Evolutionary conservation across 352 stramenopile species (phyloP).

Genomic region (Pythium rishiriense): DNA sequence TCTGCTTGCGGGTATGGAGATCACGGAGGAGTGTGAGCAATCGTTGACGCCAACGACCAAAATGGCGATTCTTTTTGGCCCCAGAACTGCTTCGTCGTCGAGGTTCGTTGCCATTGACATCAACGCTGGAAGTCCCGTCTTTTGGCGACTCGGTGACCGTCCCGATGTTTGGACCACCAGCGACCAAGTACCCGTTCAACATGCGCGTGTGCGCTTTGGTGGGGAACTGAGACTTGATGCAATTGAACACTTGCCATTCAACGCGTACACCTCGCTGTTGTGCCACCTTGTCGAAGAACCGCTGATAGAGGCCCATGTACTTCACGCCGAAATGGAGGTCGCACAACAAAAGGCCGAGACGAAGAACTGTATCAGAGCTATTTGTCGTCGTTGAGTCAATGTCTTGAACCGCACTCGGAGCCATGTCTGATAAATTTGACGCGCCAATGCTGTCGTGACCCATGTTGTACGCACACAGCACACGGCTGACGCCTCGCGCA

Average conservation of each 20-base stretch:
- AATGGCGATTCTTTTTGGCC: constrained; percentile 24
- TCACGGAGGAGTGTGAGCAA: constrained; percentile 31
- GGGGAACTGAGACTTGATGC: constrained; percentile 38
- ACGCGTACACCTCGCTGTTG: constrained; percentile 26
- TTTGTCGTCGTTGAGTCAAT: not conserved
- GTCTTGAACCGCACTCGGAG: not conserved
- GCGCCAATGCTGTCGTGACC: not conserved
- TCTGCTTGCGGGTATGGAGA: constrained; percentile 29
- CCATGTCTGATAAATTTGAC: not conserved
- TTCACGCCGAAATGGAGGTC: constrained; percentile 42
- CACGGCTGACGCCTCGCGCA: constrained; percentile 32
- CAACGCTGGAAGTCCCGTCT: not conserved
- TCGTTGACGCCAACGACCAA: constrained; percentile 19
- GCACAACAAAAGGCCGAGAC: constrained; percentile 39
- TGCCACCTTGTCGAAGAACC: constrained; percentile 35
- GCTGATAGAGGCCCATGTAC: constrained; percentile 42
- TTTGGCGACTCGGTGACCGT: not conserved
- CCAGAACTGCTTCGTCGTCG: constrained; percentile 1
- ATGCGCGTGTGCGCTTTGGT: constrained; percentile 30
- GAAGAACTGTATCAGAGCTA: constrained; percentile 22
- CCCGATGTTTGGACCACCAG: constrained; percentile 32
- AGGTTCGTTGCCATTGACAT: not conserved
- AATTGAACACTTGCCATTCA: constrained; percentile 44
- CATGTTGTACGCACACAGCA: constrained; percentile 44
- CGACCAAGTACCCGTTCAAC: constrained; percentile 36